Conservation (phyloP, 345 rosid genomes). For the Physaria fendleri region DNA sequence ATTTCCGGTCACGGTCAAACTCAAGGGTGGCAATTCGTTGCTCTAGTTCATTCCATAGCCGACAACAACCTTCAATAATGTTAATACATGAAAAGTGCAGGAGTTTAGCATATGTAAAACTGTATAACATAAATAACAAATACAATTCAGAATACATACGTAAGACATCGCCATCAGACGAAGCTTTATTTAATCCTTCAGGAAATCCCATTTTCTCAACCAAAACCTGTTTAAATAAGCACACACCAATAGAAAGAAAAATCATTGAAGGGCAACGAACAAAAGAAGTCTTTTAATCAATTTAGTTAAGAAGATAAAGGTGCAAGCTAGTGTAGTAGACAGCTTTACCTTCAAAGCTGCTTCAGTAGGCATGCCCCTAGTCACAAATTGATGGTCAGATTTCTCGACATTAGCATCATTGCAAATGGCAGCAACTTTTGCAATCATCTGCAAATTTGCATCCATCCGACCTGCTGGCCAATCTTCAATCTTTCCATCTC, state of each 20-base stretch:
- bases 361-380: conserved; percentile 83
- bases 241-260: background rate
- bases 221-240: conserved; percentile 52
- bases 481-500: conserved; percentile 67
- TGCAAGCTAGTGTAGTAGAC: background rate
- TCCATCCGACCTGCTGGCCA: conserved; percentile 78
- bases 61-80: conserved; percentile 52
- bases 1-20: conserved; percentile 84
- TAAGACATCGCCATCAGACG: conserved; percentile 39
- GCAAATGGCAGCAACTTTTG: conserved; percentile 82
- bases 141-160: conserved; percentile 36
- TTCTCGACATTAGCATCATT: conserved; percentile 77
- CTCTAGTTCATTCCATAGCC: conserved; percentile 59
- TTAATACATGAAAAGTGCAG: background rate
- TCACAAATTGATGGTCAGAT: conserved; percentile 56
- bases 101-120: background rate
- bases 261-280: background rate
- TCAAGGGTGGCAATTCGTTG: conserved; percentile 90
- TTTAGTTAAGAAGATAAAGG: conserved; percentile 3
- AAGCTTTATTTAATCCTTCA: conserved; percentile 33
- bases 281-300: background rate
- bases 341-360: conserved; percentile 88
- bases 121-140: background rate
- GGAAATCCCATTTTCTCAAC: conserved; percentile 97
- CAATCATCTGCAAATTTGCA: conserved; percentile 80